A percentile compares a stretch with the other conserved stretches of the same genome.
Evolutionary conservation across 2,329 filamentous ascomycete species (phyloP).

Genomic region (Fusarium longipes): DNA sequence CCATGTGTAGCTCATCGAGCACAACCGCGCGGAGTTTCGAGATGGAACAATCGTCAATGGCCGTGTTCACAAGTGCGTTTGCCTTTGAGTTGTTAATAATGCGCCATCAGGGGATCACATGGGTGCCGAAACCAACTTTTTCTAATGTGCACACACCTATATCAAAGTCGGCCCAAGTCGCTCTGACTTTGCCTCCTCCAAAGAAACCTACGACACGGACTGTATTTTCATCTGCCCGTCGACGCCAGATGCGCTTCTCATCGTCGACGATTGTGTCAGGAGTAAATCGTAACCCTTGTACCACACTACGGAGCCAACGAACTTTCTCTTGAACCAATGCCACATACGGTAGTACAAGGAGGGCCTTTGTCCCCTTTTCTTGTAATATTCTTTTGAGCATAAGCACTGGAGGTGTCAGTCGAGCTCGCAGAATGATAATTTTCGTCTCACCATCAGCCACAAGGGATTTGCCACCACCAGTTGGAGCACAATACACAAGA

Average conservation of each 20-base stretch:
- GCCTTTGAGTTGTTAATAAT: slow-evolving; percentile 60
- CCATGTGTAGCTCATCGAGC: slow-evolving; percentile 84
- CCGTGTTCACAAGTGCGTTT: slow-evolving; percentile 77
- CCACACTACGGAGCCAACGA: slow-evolving; percentile 75
- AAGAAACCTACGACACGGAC: slow-evolving; percentile 79
- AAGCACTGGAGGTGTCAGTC: slow-evolving; percentile 60
- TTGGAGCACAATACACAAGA: slow-evolving; percentile 83
- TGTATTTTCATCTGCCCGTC: slow-evolving; percentile 65
- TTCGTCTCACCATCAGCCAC: slow-evolving; percentile 68
- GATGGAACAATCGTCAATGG: slow-evolving; percentile 77
- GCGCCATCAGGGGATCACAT: not conserved
- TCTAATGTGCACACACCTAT: slow-evolving; percentile 84
- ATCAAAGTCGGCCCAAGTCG: slow-evolving; percentile 79
- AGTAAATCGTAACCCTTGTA: slow-evolving; percentile 65
- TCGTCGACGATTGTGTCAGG: slow-evolving; percentile 51
- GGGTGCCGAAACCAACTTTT: slow-evolving; percentile 60
- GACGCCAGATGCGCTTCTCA: slow-evolving; percentile 61
- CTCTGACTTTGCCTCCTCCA: slow-evolving; percentile 75
- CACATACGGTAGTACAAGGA: slow-evolving; percentile 81
- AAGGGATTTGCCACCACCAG: slow-evolving; percentile 81
- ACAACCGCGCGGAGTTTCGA: slow-evolving; percentile 74
- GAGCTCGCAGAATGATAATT: not conserved
- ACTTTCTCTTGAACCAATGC: slow-evolving; percentile 84
- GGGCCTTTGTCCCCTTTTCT: slow-evolving; percentile 71
- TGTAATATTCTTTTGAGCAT: slow-evolving; percentile 78